Evolutionary conservation across 306 rosid genomes (phyloP).

Genomic region (Luffa aegyptiaca): DNA sequence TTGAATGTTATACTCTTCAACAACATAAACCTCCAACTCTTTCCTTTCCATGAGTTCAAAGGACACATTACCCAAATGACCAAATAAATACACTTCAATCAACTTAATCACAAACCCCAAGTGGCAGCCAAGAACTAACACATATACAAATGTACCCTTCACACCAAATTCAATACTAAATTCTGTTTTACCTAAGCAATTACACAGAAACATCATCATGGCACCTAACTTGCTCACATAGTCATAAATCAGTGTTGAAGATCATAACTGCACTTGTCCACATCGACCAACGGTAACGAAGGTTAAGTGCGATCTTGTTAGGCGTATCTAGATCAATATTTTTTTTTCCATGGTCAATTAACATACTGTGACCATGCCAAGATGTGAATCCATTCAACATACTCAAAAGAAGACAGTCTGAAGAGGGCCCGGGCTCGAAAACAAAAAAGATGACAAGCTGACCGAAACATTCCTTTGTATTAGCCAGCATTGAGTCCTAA

Average conservation of each 20-base stretch:
- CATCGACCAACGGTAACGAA: neutral
- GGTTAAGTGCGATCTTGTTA: neutral
- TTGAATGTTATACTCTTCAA: neutral
- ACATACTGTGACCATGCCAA: neutral
- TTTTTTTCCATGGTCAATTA: neutral
- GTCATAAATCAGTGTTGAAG: neutral
- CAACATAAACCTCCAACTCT: neutral
- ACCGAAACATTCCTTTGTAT: neutral
- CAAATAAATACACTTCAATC: conserved; percentile 6
- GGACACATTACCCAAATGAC: neutral
- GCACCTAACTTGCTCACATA: neutral
- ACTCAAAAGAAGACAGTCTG: neutral
- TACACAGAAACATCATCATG: neutral
- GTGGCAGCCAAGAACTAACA: neutral
- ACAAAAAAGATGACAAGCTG: neutral
- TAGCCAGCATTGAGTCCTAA: neutral
- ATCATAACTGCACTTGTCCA: neutral
- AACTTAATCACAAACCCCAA: conserved; percentile 1
- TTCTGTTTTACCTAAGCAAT: neutral
- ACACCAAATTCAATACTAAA: neutral
- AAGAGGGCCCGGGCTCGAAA: neutral
- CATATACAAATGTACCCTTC: conserved; percentile 11
- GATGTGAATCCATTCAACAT: neutral
- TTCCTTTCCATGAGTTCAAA: neutral
- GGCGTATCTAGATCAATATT: neutral